Evolutionary conservation across 129 eudicot species (phyloP), one percentile per base, ranked within the genome.

Genomic region (Solidago caesia): DNA sequence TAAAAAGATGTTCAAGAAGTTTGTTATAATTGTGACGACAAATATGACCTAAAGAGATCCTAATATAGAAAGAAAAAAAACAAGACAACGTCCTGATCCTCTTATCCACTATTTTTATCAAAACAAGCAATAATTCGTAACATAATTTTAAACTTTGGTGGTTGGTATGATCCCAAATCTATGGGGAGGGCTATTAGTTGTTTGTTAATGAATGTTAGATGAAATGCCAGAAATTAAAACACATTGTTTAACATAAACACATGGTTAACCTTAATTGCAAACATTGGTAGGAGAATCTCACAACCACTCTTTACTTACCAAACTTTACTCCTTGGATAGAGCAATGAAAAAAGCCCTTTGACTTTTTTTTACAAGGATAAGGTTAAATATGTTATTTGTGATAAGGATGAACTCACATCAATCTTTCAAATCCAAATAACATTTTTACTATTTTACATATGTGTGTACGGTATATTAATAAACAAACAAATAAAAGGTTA

Each of bases 361-460:
- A 33, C 72, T 46, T 33, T 27, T 0, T 14, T 5, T 14, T 67
- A 44, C 58, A 71, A 49, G 45, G 79, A 79, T 79, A 66, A 79
- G 83, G 78, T 44, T 43, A 65, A 79, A 45, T 56, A 33, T 65
- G 70, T 42, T 57, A 57, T 46, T 56, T 39, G 46, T 2, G 83
- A 79, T 79, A 79, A 72, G 83, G 83, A 72, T 73, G 42, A 79
- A n/a, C 43, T 68, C 33, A 21, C 9, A 67, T 45, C 58, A 49
- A 41, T 11, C 29, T 60, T 46, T 58, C 68, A 14, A 1, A 42
- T 21, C 15, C 8, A 13, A 21, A 21, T 14, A 53, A 52, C 33
- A 13, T 8, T 52, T 16, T 43, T 5, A 71, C 53, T 6, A 1
- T 15, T n/a, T 12, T 59, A 58, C 27, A 8, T 8, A 3, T 61